Percentiles rank a stretch among this genome's conserved stretches.
Conservation (phyloP, 176 grass and related monocot species). For the Bromus sterilis region DNA sequence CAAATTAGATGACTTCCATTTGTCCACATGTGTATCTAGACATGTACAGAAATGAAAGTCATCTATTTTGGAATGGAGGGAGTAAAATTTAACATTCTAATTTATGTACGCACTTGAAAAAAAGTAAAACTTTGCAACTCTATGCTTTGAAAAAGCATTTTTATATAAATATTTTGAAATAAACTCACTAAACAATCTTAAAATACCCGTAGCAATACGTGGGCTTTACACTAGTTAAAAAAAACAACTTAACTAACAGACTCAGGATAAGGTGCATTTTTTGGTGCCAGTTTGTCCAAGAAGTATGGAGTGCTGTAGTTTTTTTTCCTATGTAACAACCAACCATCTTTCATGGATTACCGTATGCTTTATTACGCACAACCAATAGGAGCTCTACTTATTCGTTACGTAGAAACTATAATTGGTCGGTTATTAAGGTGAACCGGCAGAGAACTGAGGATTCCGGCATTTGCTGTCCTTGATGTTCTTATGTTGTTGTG, state of each 20-base stretch:
- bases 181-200: too few relatives aligned
- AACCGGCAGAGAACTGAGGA: neutral
- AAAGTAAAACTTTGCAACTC: too few relatives aligned
- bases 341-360: neutral
- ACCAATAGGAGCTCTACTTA: neutral
- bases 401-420: neutral
- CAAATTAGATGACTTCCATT: too few relatives aligned
- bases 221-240: neutral
- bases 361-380: neutral
- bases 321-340: neutral
- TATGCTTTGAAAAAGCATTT: too few relatives aligned
- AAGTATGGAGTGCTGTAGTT: neutral
- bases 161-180: too few relatives aligned
- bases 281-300: neutral
- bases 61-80: too few relatives aligned
- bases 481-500: neutral
- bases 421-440: neutral
- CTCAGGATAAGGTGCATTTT: neutral
- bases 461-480: neutral
- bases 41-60: too few relatives aligned
- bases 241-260: neutral
- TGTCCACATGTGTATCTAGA: too few relatives aligned
- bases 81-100: too few relatives aligned
- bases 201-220: too few relatives aligned
- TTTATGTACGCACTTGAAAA: too few relatives aligned